These are phyloP conservation scores for Apiospora saccharicola DNA, from an alignment of 2,329 filamentous ascomycete genomes.

Conservation along the genomic window DNA sequence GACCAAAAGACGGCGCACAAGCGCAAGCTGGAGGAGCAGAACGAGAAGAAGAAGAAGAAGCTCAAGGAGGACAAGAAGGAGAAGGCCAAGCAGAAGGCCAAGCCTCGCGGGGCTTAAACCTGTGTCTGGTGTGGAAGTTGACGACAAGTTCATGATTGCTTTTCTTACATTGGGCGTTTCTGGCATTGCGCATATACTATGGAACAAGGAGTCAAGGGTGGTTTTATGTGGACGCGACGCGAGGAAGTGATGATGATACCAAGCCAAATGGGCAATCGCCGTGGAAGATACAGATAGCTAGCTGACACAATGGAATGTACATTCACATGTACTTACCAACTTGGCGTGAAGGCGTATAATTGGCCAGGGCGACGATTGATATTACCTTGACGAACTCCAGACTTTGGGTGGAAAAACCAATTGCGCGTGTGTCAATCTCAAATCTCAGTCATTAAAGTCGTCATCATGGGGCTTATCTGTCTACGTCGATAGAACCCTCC, in stretches of 20 bases:
- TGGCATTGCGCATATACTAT: conserved; percentile 8
- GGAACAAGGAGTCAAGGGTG: conserved; percentile 2
- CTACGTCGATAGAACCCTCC: neutral
- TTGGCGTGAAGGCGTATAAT: too few relatives aligned
- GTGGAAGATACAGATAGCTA: neutral
- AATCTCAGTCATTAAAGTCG: neutral
- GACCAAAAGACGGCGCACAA: conserved; percentile 86
- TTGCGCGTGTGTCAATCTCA: neutral
- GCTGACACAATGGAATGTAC: conserved; percentile 2
- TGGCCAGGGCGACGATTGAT: too few relatives aligned
- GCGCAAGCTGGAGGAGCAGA: conserved; percentile 91
- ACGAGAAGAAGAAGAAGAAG: conserved; percentile 94
- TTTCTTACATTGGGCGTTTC: conserved; percentile 18
- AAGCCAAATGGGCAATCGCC: neutral
- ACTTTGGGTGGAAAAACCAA: too few relatives aligned
- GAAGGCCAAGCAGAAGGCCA: conserved; percentile 89
- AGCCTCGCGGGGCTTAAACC: conserved; percentile 70
- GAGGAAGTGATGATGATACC: neutral
- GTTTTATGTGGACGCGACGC: neutral
- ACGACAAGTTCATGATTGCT: conserved; percentile 10
- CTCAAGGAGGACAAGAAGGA: conserved; percentile 93
- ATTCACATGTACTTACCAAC: neutral
- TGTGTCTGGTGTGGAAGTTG: neutral
- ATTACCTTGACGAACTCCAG: too few relatives aligned
- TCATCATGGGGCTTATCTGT: neutral